These are phyloP conservation scores for Macrolepiota dolichaula DNA, from an alignment of 768 basidiomycete species.

Conservation along the genomic window DNA sequence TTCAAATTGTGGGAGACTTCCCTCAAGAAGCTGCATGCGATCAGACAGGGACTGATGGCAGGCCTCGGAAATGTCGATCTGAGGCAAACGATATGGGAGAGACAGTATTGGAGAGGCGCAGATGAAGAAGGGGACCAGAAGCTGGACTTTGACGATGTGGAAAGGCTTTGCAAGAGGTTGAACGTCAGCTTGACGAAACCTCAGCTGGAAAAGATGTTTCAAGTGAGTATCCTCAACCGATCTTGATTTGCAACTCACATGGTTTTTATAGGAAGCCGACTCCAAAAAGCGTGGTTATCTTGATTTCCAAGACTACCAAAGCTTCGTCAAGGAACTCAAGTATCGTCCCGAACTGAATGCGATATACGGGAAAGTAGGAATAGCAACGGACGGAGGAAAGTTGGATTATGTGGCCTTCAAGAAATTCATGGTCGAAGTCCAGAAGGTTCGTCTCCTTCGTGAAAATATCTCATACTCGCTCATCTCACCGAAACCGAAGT, in stretches of 20 bases:
- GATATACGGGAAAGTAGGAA: slow-evolving; percentile 41
- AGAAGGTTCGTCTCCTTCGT: slow-evolving; percentile 30
- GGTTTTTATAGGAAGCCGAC: slow-evolving; percentile 56
- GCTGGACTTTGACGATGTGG: slow-evolving; percentile 69
- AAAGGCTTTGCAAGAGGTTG: slow-evolving; percentile 65
- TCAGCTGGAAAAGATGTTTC: slow-evolving; percentile 56
- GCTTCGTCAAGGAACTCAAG: slow-evolving; percentile 80
- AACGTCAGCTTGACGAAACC: slow-evolving; percentile 57
- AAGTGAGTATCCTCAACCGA: slow-evolving; percentile 31
- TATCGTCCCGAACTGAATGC: slow-evolving; percentile 77
- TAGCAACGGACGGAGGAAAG: slow-evolving; percentile 25
- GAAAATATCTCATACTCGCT: not conserved
- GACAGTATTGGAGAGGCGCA: slow-evolving; percentile 77
- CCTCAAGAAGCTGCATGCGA: slow-evolving; percentile 57
- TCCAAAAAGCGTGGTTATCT: slow-evolving; percentile 51
- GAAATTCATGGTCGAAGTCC: slow-evolving; percentile 41
- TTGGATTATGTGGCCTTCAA: slow-evolving; percentile 42
- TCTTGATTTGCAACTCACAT: not conserved
- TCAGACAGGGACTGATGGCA: slow-evolving; percentile 68
- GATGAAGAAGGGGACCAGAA: slow-evolving; percentile 60
- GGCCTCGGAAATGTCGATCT: slow-evolving; percentile 62
- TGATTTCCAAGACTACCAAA: slow-evolving; percentile 76
- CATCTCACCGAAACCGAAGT: slow-evolving; percentile 22
- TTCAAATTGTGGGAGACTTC: slow-evolving; percentile 56
- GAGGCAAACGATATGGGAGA: slow-evolving; percentile 71